These are phyloP conservation scores for Rhodocollybia butyracea DNA, from an alignment of 768 basidiomycete genomes.

Conservation along the genomic window DNA sequence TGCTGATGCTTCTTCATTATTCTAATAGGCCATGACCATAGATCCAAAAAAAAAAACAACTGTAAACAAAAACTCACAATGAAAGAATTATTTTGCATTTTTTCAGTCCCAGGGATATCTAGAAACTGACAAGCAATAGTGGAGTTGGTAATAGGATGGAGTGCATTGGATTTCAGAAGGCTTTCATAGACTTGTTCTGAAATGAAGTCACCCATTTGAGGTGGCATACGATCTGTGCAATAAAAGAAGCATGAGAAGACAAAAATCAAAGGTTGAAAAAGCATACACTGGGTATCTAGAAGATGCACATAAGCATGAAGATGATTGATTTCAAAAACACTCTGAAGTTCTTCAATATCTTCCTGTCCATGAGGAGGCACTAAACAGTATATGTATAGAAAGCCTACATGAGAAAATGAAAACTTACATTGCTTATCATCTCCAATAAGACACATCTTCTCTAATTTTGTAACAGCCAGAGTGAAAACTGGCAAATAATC, in stretches of 20 bases:
- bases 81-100: conserved; percentile 28
- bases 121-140: conserved; percentile 62
- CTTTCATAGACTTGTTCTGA: conserved; percentile 63
- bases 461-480: conserved; percentile 32
- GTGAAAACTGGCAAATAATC: conserved; percentile 30
- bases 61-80: conserved; percentile 24
- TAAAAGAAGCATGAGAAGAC: not conserved
- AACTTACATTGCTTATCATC: conserved; percentile 63
- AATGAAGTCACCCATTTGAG: conserved; percentile 72
- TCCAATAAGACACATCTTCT: conserved; percentile 61
- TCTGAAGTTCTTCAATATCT: conserved; percentile 58
- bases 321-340: conserved; percentile 76
- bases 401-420: conserved; percentile 12
- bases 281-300: conserved; percentile 69
- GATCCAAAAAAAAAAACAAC: not conserved
- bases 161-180: conserved; percentile 50
- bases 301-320: conserved; percentile 48
- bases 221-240: conserved; percentile 74
- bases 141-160: conserved; percentile 45
- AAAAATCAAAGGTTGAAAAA: conserved; percentile 7
- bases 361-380: conserved; percentile 83
- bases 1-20: conserved; percentile 51
- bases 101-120: conserved; percentile 43
- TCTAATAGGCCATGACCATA: conserved; percentile 38
- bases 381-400: conserved; percentile 24